These are phyloP conservation scores for Boletales sp. DNA, from an alignment of 768 basidiomycete genomes.

Conservation along the genomic window DNA sequence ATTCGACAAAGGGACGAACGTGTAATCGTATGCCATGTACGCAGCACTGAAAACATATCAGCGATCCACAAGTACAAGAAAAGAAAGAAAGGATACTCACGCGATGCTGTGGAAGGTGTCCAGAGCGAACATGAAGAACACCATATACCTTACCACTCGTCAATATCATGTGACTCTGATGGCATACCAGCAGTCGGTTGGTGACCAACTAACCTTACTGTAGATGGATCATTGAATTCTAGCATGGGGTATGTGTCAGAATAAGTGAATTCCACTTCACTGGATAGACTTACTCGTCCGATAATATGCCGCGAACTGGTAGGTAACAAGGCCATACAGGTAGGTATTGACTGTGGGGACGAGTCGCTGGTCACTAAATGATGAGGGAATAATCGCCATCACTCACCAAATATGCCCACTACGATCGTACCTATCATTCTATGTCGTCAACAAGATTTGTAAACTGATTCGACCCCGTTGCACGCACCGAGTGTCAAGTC, in stretches of 20 bases:
- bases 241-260: not conserved
- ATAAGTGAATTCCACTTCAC: too few species aligned
- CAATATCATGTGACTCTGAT: not conserved
- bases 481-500: not conserved
- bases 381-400: not conserved
- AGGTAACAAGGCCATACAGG: slow-evolving; percentile 39
- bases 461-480: not conserved
- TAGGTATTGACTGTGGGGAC: slow-evolving; percentile 11
- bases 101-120: slow-evolving; percentile 16
- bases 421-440: slow-evolving; percentile 11
- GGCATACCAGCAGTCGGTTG: not conserved
- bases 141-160: slow-evolving; percentile 8
- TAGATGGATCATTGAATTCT: slow-evolving; percentile 10
- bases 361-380: not conserved
- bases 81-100: slow-evolving; percentile 5
- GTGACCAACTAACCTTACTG: not conserved
- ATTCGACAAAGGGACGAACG: not conserved
- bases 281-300: slow-evolving; percentile 10
- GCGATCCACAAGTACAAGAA: not conserved
- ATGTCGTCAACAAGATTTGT: not conserved
- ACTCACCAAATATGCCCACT: slow-evolving; percentile 14
- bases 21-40: slow-evolving; percentile 12
- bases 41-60: not conserved
- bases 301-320: slow-evolving; percentile 39
- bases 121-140: slow-evolving; percentile 14